A percentile compares a stretch with the other conserved stretches of the same genome.
phyloP scores from a whole-genome alignment of 345 rosid species.

The Hypericum perforatum region DNA sequence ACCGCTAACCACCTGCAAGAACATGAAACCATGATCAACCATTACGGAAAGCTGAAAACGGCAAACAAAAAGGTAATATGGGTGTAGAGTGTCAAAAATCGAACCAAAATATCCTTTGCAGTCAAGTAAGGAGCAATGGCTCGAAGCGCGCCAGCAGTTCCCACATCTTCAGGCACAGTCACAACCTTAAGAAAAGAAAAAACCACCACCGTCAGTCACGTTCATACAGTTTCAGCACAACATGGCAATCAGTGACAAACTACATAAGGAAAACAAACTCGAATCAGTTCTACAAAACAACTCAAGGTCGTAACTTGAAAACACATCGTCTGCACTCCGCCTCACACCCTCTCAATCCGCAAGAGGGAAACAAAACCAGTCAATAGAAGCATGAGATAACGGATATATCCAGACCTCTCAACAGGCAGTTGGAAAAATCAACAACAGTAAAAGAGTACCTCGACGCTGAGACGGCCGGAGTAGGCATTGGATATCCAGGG shows the following conservation, averaged over 20 bases:
- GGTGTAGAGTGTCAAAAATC: slow-evolving; percentile 10
- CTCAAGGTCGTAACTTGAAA: too few species aligned
- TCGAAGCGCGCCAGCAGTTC: slow-evolving; percentile 90
- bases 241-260: background rate
- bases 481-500: slow-evolving; percentile 85
- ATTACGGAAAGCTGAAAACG: too few species aligned
- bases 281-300: too few species aligned
- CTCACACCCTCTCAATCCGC: too few species aligned
- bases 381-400: too few species aligned
- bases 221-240: background rate
- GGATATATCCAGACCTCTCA: background rate
- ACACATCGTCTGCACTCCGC: too few species aligned
- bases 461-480: slow-evolving; percentile 82
- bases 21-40: slow-evolving; percentile 8
- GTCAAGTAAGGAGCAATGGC: slow-evolving; percentile 81
- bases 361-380: too few species aligned
- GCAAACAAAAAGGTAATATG: too few species aligned
- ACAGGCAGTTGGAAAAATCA: background rate
- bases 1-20: slow-evolving; percentile 79
- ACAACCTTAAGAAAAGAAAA: slow-evolving; percentile 50
- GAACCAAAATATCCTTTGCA: slow-evolving; percentile 85
- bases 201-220: background rate
- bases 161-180: slow-evolving; percentile 83
- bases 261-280: background rate
- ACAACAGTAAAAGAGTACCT: slow-evolving; percentile 31